Evolutionary conservation across 2,329 filamentous ascomycete species (phyloP).

Genomic region (Periconia digitata): DNA sequence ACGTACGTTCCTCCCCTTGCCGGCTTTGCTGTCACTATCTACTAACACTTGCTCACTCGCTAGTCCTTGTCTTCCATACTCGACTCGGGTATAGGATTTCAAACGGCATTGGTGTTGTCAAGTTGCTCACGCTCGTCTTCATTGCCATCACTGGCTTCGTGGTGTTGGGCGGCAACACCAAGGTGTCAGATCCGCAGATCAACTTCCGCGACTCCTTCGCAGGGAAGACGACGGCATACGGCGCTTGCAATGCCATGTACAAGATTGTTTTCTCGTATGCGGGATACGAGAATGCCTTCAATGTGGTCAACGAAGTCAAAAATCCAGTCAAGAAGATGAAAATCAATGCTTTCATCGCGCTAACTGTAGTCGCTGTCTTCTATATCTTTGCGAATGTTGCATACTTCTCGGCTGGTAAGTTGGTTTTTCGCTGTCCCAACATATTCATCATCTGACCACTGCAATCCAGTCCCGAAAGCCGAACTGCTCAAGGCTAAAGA

Average conservation of each 20-base stretch:
- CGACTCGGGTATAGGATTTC: constrained; percentile 58
- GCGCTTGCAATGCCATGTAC: constrained; percentile 61
- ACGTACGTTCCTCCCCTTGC: constrained; percentile 46
- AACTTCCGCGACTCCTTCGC: constrained; percentile 61
- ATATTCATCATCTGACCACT: neutral
- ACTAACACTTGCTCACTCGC: neutral
- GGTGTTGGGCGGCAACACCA: constrained; percentile 59
- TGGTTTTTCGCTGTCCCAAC: neutral
- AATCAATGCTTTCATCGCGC: constrained; percentile 48
- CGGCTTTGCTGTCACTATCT: neutral
- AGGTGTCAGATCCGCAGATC: constrained; percentile 52
- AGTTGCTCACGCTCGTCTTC: constrained; percentile 62
- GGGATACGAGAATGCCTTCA: constrained; percentile 63
- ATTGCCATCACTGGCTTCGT: constrained; percentile 57
- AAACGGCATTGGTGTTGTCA: constrained; percentile 61
- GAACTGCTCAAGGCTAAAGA: constrained; percentile 54
- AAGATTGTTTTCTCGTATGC: constrained; percentile 62
- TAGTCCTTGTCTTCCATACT: constrained; percentile 56
- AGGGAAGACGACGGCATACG: constrained; percentile 51
- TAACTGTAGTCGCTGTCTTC: constrained; percentile 54
- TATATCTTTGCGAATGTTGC: constrained; percentile 64
- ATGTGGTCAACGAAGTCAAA: constrained; percentile 63
- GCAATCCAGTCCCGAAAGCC: constrained; percentile 52
- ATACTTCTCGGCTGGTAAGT: constrained; percentile 57
- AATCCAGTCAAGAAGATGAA: constrained; percentile 59